A percentile compares a stretch with the other conserved stretches of the same genome.
These are phyloP conservation scores for Lathyrus sativus DNA, from an alignment of 306 rosid genomes.

Conservation along the genomic window DNA sequence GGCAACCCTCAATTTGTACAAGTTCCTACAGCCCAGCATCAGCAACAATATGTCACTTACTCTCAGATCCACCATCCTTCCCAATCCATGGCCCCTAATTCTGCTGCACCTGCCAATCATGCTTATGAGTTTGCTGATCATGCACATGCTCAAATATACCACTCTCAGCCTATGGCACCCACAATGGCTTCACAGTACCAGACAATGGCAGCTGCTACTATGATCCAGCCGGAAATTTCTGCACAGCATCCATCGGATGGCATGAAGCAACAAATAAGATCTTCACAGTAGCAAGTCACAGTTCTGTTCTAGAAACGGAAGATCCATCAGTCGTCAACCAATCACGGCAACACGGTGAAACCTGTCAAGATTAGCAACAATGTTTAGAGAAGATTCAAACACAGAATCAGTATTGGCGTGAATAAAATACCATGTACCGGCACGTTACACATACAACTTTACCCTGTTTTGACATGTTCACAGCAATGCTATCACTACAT, in stretches of 20 bases:
- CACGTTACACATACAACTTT: too few relatives aligned
- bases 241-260: conserved; percentile 70
- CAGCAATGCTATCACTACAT: too few relatives aligned
- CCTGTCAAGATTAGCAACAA: too few relatives aligned
- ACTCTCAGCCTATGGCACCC: conserved; percentile 75
- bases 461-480: too few relatives aligned
- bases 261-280: conserved; percentile 84
- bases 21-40: conserved; percentile 75
- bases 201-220: conserved; percentile 72
- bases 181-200: conserved; percentile 85
- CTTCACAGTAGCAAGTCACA: conserved; percentile 68
- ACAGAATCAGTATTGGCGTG: too few relatives aligned
- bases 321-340: too few relatives aligned
- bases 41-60: conserved; percentile 75
- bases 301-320: too few relatives aligned
- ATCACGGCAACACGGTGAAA: too few relatives aligned
- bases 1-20: conserved; percentile 72
- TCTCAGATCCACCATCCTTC: conserved; percentile 86
- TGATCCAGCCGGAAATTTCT: conserved; percentile 58
- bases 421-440: too few relatives aligned
- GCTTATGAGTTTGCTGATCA: conserved; percentile 72
- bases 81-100: conserved; percentile 63
- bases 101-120: conserved; percentile 56
- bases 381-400: too few relatives aligned
- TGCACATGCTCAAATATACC: conserved; percentile 73